Evolutionary conservation across 1,284 basidiomycete genomes (phyloP), one percentile per base, ranked within the genome.

Genomic region (Boletellus deceptivus): DNA sequence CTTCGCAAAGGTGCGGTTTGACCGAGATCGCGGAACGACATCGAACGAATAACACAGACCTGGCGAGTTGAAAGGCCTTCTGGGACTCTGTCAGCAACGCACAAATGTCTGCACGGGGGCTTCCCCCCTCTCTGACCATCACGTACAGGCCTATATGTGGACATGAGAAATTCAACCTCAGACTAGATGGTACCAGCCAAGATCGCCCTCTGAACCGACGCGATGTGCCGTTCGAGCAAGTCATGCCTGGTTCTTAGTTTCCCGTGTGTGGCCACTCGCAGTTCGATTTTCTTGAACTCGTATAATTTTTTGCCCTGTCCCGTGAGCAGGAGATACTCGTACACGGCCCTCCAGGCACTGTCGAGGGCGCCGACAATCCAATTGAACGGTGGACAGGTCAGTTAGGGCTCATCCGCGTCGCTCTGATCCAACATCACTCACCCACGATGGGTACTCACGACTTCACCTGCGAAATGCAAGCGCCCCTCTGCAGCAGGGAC

Each of bases 281-380:
- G 4, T 4, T 4, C 20, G 20, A 22, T 4, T 4, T 22, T 22
- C 20, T 22, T 22, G 20, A 22, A 22, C 20, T 22, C 4, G 20
- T 4, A 22, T 22, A 22, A 22, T 22, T 22, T 22, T 22, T 22
- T 4, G 20, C 3, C 20, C 20, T 22, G 20, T 4, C 4, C 20
- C 20, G 20, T 22, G 20, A 22, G 20, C 20, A 22, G 20, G 20
- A 22, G 20, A 22, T 22, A 22, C 4, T 59, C 50, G 14, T 50
- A 46, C 3, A 61, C 57, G 2, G 62, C 61, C 24, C 51, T 54
- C 64, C 61, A 66, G 14, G 58, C 49, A 17, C 58, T 62, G 24
- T 64, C 58, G 14, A 62, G 53, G 3, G 60, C 62, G 8, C 60
- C 24, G 24, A 25, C 24, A 25, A 62, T 47, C 62, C 62, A 64